Evolutionary conservation across 352 stramenopile genomes (phyloP), one percentile per base, ranked within the genome.

Genomic region (Globisporangium nodosum): DNA sequence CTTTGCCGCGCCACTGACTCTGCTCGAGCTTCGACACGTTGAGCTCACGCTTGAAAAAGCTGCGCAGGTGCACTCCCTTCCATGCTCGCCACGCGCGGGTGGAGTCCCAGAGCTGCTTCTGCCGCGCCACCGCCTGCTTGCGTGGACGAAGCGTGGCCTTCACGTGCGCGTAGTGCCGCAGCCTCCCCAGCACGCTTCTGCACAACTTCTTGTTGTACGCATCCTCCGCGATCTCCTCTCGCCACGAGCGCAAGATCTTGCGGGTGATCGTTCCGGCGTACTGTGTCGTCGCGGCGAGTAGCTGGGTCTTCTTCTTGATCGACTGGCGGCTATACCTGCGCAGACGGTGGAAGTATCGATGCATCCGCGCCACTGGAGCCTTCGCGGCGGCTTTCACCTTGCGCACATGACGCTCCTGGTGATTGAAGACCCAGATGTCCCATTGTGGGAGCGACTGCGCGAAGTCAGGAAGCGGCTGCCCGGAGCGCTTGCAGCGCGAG

Each of bases 351-450:
- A 89, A 87, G 56, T 64, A 85, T 0, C 83, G 74, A 16, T 62
- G 59, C 54, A 90, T 74, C 40, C 71, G 63, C 11, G 77, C 71
- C 15, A 72, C 54, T 15, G 81, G 81, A 3, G 77, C 75, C 55
- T 77, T 75, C 0, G 81, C 72, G 2, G 67, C 65, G 3, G 79
- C 81, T 52, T 88, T 90, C 16, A 93, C 69, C 39, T 74, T 72
- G 15, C 83, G 81, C n/a, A 93, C 69, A 56, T 91, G 77, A 1
- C 81, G 78, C 47, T 88, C 81, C 37, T 89, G 81, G 64, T 91
- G 88, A 49, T 87, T 87, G 64, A 86, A 71, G 21, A 88, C 54
- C 78, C 81, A 91, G 5, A 87, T 65, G 50, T 87, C 83, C 83
- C 83, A 92, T 5, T 84, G 70, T 15, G 78, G 69, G 39, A 88